Percentiles rank a stretch among this genome's conserved stretches.
Conservation (phyloP, 2,329 filamentous ascomycete species). For the Byssothecium circinans region DNA sequence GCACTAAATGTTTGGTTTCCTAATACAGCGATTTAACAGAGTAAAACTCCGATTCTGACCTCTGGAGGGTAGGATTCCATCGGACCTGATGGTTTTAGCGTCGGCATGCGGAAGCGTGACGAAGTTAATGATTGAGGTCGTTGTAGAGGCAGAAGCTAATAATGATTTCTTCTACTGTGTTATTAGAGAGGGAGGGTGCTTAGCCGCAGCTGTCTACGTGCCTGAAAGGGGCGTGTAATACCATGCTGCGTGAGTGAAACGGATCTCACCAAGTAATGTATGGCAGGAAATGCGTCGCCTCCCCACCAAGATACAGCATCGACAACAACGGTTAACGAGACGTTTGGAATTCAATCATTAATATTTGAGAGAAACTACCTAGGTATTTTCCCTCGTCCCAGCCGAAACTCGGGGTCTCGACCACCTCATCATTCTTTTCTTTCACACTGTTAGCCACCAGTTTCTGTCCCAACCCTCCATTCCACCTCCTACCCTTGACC, state of each 20-base stretch:
- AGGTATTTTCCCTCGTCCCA: conserved; percentile 25
- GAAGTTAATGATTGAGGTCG: conserved; percentile 6
- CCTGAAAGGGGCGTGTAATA: conserved; percentile 4
- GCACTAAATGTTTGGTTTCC: too few relatives aligned
- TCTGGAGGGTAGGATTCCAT: conserved; percentile 52
- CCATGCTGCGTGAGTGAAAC: conserved; percentile 23
- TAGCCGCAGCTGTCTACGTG: conserved; percentile 44
- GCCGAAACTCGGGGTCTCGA: conserved; percentile 26
- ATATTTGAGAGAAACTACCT: conserved; percentile 19
- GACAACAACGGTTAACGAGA: conserved; percentile 28
- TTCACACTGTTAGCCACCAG: too few relatives aligned
- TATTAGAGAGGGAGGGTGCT: conserved; percentile 35
- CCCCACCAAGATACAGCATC: conserved; percentile 36
- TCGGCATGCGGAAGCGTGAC: conserved; percentile 15
- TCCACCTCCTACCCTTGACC: background rate
- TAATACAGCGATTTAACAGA: too few relatives aligned
- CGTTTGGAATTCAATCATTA: conserved; percentile 13
- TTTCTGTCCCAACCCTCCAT: too few relatives aligned
- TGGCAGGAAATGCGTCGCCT: conserved; percentile 41
- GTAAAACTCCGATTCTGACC: too few relatives aligned
- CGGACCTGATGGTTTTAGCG: conserved; percentile 50
- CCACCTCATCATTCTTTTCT: conserved; percentile 2
- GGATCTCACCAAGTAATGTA: conserved; percentile 39
- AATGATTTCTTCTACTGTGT: conserved; percentile 17
- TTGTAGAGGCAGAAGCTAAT: conserved; percentile 10